Base-by-base conservation (phyloP, 2,329 filamentous ascomycete genomes). In the Ophiostoma perfectum region DNA sequence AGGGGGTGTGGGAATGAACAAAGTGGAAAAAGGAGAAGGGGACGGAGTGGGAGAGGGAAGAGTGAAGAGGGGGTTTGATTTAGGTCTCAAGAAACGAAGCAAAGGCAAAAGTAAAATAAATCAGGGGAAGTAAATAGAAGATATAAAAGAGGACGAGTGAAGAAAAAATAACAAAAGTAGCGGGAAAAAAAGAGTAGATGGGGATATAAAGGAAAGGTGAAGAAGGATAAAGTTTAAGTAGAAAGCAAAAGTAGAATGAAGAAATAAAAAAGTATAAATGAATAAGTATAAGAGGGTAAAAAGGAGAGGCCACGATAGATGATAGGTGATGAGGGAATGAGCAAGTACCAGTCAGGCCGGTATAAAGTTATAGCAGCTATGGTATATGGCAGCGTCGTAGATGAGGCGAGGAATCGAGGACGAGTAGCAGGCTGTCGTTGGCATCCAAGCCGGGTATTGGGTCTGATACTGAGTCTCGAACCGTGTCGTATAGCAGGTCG, bases 21-120 rank as follows among this genome's bases (percentile, higher is more conserved):
- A 41, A 65, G 42, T 47, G 47, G 42, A 70, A 65, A 63, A 39
- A 38, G 36, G 16, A 44, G 5, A 36, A n/a, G n/a, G 27, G 27
- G 2, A 27, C 27, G 2, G 27, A 27, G 27, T 27, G 27, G 27
- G 27, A 27, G 16, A 44, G 36, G 27, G 64, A 45, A 58, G 65
- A 38, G 27, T 27, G 27, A 27, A 27, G 65, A 38, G 60, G 55
- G 55, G 11, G 3, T 16, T 60, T 38, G 27, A 9, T 8, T 39
- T 36, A 27, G 27, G 27, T 27, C 27, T 27, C 27, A 27, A 27
- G 27, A 27, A 27, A 27, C 27, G 27, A 27, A 27, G 27, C 27
- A 27, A 27, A 27, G 27, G 2, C 27, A 27, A 27, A 27, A 2
- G 27, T 18, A 7, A 52, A 12, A 39, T 44, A 12, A 14, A 18